Evolutionary conservation across 148 eudicot genomes (phyloP), one percentile per base, ranked within the genome.

Genomic region (Diospyros kaki): DNA sequence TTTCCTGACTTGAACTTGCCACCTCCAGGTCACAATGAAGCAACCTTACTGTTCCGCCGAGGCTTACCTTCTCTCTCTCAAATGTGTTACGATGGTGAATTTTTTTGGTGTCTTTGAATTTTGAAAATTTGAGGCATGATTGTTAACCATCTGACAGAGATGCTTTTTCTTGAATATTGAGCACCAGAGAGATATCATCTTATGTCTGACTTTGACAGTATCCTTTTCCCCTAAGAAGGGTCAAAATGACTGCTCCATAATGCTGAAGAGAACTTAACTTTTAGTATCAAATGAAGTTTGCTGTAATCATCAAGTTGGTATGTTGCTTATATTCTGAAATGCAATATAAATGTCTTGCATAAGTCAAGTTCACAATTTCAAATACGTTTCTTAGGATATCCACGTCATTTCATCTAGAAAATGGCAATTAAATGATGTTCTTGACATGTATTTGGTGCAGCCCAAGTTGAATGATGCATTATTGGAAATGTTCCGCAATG

Each of bases 401-500:
- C 28, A 38, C 5, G 0, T 40, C 39, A 41, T 45, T 4, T 58
- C 50, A 76, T 76, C 42, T 18, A 38, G 67, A 68, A 42, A 9
- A 28, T 63, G 48, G 53, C 40, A 60, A 75, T 40, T 68, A 58
- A 68, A 18, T 83, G 41, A 58, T 76, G 28, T 67, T 62, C n/a
- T 72, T 76, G 60, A 56, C 58, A 51, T 76, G 4, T 75, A 58
- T 75, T 53, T 72, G 69, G 60, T 90, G 88, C 95, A 94, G 98
- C 86, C 93, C 66, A 94, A 92, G 77, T 91, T 72, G 79, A 94
- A 94, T 58, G 97, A 91, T 72, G 77, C 93, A 42, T 77, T 94
- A 72, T 67, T 94, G 73, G 98, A 92, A 80, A 92, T 94, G 97
- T 94, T 94, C 79, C 88, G 98, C 76, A 91, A 94, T 62, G 96